phyloP scores from a whole-genome alignment of 768 basidiomycete species.

The Scleroderma bovista region DNA sequence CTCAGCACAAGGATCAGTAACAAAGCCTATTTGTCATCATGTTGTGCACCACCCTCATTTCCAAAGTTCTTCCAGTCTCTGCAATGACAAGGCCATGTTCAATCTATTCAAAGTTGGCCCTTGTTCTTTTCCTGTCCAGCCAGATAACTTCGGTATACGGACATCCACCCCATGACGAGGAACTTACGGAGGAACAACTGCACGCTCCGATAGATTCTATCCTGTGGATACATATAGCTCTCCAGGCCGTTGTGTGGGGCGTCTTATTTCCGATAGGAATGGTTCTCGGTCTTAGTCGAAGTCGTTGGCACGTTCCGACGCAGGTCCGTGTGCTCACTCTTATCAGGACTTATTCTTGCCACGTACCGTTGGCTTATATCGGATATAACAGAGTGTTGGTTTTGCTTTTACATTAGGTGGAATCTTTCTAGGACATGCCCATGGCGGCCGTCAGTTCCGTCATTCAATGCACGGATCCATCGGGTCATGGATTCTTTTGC shows the following conservation, averaged over 20 bases:
- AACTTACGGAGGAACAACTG: conserved; percentile 55
- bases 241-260: conserved; percentile 82
- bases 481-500: conserved; percentile 45
- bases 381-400: conserved; percentile 48
- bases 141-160: conserved; percentile 26
- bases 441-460: conserved; percentile 73
- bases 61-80: too few species aligned
- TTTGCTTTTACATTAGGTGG: conserved; percentile 68
- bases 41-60: too few species aligned
- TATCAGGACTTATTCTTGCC: background rate
- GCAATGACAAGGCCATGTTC: background rate
- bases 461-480: conserved; percentile 70
- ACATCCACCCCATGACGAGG: conserved; percentile 47
- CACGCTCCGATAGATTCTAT: conserved; percentile 68
- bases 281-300: conserved; percentile 70
- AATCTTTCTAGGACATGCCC: conserved; percentile 81
- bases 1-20: background rate
- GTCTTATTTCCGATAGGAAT: conserved; percentile 81
- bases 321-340: conserved; percentile 45
- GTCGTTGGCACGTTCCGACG: conserved; percentile 87
- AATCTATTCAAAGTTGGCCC: background rate
- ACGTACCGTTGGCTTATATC: background rate
- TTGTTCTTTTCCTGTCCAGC: background rate
- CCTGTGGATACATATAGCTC: conserved; percentile 75
- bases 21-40: background rate